These are phyloP conservation scores for Candida nanaspora DNA, from an alignment of 805 yeast species.

Conservation along the genomic window DNA sequence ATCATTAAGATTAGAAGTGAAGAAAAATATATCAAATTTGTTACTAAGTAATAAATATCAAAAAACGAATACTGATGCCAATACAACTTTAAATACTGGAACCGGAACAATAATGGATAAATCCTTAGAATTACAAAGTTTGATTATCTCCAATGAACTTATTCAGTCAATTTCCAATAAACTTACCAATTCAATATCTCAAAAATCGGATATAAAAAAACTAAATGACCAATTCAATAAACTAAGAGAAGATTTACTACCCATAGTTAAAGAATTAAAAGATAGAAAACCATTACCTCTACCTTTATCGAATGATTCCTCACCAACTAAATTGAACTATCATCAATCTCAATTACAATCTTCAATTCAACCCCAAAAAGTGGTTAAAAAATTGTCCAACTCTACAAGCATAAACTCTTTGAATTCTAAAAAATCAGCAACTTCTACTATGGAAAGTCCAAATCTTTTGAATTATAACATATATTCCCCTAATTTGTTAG, in stretches of 20 bases:
- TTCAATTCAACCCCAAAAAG: constrained; percentile 13
- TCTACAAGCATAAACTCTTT: background rate
- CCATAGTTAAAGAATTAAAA: constrained; percentile 53
- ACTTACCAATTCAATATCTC: constrained; percentile 7
- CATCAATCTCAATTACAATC: constrained; percentile 18
- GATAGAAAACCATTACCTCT: constrained; percentile 66
- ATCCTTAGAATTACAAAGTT: constrained; percentile 16
- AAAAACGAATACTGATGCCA: constrained; percentile 21
- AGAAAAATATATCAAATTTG: constrained; percentile 52
- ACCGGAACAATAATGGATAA: constrained; percentile 3
- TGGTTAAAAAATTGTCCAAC: background rate
- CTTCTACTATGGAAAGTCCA: background rate
- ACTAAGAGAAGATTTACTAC: constrained; percentile 58
- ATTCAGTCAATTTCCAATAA: constrained; percentile 16
- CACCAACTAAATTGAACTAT: constrained; percentile 8
- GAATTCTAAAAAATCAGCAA: background rate
- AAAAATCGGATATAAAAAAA: constrained; percentile 17
- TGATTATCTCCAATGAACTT: constrained; percentile 17
- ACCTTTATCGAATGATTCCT: constrained; percentile 29
- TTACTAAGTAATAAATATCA: too few relatives aligned
- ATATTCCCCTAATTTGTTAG: constrained; percentile 11
- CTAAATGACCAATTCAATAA: constrained; percentile 48
- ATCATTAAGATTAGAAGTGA: constrained; percentile 50
- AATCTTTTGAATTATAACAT: constrained; percentile 9
- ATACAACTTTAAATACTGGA: constrained; percentile 9